phyloP scores from a whole-genome alignment of 1,139 yeast genomes.

The Tardiomyces blankii region DNA sequence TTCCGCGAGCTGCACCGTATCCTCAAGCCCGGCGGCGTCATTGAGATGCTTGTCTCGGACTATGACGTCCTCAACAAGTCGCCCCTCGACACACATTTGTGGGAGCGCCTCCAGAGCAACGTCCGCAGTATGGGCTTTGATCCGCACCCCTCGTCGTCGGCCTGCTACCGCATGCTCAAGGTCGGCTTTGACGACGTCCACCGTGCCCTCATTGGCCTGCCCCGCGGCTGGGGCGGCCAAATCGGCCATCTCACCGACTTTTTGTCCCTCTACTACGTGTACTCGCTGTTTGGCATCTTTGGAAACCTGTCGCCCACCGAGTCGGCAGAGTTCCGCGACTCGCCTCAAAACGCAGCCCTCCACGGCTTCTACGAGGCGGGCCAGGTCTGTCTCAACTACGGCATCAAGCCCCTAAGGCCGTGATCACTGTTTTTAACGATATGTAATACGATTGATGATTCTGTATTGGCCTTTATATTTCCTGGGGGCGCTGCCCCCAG shows the following conservation, averaged over 20 bases:
- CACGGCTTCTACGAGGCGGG: too few species aligned
- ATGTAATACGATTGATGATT: too few species aligned
- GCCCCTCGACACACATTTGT: slow-evolving; percentile 14
- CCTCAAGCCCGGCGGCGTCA: slow-evolving; percentile 30
- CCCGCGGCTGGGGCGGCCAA: slow-evolving; percentile 25
- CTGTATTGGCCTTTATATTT: too few species aligned
- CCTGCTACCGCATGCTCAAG: slow-evolving; percentile 16
- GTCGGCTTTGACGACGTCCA: slow-evolving; percentile 24
- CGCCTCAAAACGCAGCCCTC: background rate
- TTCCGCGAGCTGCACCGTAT: slow-evolving; percentile 29
- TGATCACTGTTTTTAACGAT: too few species aligned
- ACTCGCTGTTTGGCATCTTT: slow-evolving; percentile 17
- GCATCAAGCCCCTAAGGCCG: too few species aligned
- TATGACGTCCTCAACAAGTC: slow-evolving; percentile 5
- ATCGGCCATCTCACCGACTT: slow-evolving; percentile 23
- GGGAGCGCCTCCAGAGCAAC: slow-evolving; percentile 16
- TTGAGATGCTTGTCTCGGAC: slow-evolving; percentile 17
- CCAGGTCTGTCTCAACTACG: too few species aligned
- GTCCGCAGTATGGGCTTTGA: slow-evolving; percentile 22
- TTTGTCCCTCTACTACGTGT: slow-evolving; percentile 18
- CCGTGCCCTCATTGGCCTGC: slow-evolving; percentile 18
- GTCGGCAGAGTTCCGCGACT: slow-evolving; percentile 31
- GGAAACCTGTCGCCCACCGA: slow-evolving; percentile 18
- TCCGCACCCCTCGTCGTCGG: slow-evolving; percentile 19
- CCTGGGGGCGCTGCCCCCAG: too few species aligned